Evolutionary conservation across 139 green algal species (phyloP), one percentile per base, ranked within the genome.

Genomic region (Chlamydomonas sphaeroides): DNA sequence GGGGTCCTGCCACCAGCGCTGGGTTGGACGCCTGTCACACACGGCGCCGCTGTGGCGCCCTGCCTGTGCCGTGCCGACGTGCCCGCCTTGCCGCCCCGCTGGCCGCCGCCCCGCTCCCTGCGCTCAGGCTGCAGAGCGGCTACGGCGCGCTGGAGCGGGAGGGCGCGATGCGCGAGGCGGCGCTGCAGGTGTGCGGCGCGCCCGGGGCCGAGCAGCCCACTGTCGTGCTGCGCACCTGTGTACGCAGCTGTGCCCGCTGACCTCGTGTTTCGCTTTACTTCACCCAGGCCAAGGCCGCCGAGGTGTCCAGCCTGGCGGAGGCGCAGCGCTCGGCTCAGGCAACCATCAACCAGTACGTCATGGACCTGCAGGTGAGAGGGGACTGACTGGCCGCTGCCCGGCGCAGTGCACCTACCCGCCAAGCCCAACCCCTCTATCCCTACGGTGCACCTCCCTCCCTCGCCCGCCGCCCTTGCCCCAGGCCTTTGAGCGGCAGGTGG

Each of bases 401-500:
- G 48, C 48, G 14, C 48, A 56, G 15, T 56, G n/a, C n/a, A n/a
- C n/a, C n/a, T n/a, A n/a, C n/a, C n/a, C n/a, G n/a, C n/a, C n/a
- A n/a, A n/a, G n/a, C n/a, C n/a, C n/a, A n/a, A n/a, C n/a, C n/a
- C n/a, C n/a, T n/a, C n/a, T n/a, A n/a, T n/a, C n/a, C n/a, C n/a
- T n/a, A n/a, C n/a, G n/a, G n/a, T n/a, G n/a, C n/a, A n/a, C n/a
- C n/a, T n/a, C n/a, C n/a, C n/a, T n/a, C n/a, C n/a, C n/a, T n/a
- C n/a, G n/a, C n/a, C n/a, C n/a, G n/a, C 11, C 45, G 14, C 45
- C 45, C 45, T 14, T 14, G 11, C 45, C 45, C 45, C 84, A 92
- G 90, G 93, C 93, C 1, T 94, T 91, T 71, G 93, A 96, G 85
- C 87, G 93, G 18, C 93, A 96, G 85, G 84, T 93, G 56, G 92